Evolutionary conservation across 2,329 filamentous ascomycete genomes (phyloP).

Genomic region (Penicillium sp.): DNA sequence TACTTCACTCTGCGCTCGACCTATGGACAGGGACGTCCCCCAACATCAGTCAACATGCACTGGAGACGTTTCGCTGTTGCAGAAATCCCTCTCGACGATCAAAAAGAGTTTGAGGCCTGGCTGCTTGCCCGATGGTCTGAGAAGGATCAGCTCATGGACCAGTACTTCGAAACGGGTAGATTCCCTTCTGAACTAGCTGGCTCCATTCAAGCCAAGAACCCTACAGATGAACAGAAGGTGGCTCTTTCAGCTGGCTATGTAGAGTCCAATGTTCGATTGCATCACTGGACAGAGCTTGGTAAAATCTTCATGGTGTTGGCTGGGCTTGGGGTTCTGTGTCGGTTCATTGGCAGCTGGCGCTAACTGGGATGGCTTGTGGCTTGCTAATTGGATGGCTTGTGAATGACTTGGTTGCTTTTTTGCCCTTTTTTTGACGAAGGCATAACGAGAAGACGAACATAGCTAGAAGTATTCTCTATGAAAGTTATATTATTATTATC

Average conservation of each 20-base stretch:
- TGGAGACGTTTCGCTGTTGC: conserved; percentile 80
- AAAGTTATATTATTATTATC: background rate
- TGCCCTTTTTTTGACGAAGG: background rate
- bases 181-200: conserved; percentile 66
- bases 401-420: background rate
- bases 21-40: conserved; percentile 80
- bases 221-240: conserved; percentile 25
- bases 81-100: conserved; percentile 73
- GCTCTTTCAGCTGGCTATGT: conserved; percentile 39
- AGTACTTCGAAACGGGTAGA: conserved; percentile 69
- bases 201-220: conserved; percentile 46
- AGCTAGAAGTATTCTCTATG: background rate
- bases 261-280: conserved; percentile 41
- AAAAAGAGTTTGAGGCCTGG: conserved; percentile 75
- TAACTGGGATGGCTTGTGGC: conserved; percentile 1
- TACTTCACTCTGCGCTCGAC: conserved; percentile 82
- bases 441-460: conserved; percentile 1
- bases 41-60: conserved; percentile 94
- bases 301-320: conserved; percentile 42
- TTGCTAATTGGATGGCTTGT: background rate
- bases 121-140: conserved; percentile 81
- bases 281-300: conserved; percentile 42
- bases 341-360: conserved; percentile 20
- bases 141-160: conserved; percentile 83
- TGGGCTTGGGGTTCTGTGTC: conserved; percentile 32